Evolutionary conservation across 495 filamentous ascomycete species (phyloP), one percentile per base, ranked within the genome.

Genomic region (Sordaria brevicollis): DNA sequence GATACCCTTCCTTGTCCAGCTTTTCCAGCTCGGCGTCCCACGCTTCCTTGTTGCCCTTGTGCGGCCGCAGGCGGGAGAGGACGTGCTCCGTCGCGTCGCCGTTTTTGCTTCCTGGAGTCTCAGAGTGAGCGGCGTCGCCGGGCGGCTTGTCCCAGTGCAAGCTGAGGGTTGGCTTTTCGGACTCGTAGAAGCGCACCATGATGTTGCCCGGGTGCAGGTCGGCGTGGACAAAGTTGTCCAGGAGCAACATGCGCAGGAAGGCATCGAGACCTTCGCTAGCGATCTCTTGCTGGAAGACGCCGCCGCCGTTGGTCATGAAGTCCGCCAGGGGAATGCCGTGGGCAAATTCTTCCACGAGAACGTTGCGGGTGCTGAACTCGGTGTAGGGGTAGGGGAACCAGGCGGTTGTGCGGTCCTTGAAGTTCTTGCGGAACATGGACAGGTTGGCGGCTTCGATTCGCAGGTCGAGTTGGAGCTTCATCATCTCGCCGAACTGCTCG

Each of bases 181-280:
- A 89, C 75, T 95, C 87, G 81, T 98, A 97, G 81, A 99, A 99
- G 70, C 96, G 93, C 65, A 99, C 96, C 94, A 99, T 98, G 82
- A 99, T 98, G 77, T 99, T 99, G 8, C 96, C 96, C 0, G 96
- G 96, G 74, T 99, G 96, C 10, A 99, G 83, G 79, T 99, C 96
- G n/a, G 96, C 95, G 74, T 99, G 96, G 67, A 97, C 89, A 77
- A 99, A 99, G 76, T 99, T 98, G 77, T 99, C 96, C 67, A 99
- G 90, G 13, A 99, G 85, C 4, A 99, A 84, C 96, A 99, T 99
- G 71, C 93, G 93, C 68, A 99, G 79, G 81, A 99, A 99, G n/a
- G 94, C 93, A 75, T 99, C 93, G 6, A 99, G 87, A 4, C 96
- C 96, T 83, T 98, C 94, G 71, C 95, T 90, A 11, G 95, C 93